A percentile compares a stretch with the other conserved stretches of the same genome.
These are phyloP conservation scores for Jamesozyma rosinii DNA, from an alignment of 805 yeast genomes.

Conservation along the genomic window DNA sequence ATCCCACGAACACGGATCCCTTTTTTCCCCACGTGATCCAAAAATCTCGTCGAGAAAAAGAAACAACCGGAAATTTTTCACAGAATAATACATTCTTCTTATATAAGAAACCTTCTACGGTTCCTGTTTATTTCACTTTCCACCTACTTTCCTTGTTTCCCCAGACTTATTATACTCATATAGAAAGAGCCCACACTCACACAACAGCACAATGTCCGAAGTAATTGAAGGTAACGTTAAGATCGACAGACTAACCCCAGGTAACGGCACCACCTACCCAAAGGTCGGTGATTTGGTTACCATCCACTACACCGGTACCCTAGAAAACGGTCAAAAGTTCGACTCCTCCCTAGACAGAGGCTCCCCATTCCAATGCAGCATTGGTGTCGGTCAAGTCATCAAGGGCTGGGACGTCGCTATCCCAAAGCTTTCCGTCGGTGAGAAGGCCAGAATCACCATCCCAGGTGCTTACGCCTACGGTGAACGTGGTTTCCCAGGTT, in stretches of 20 bases:
- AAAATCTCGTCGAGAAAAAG: no score
- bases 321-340: constrained; percentile 91
- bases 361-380: constrained; percentile 85
- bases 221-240: constrained; percentile 33
- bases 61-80: no score
- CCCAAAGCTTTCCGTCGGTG: constrained; percentile 86
- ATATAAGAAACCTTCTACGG: no score
- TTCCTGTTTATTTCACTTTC: no score
- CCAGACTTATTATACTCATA: no score
- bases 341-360: constrained; percentile 94
- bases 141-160: no score
- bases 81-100: no score
- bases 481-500: constrained; percentile 88
- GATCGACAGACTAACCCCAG: constrained; percentile 35
- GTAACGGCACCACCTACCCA: constrained; percentile 86
- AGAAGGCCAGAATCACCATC: constrained; percentile 84
- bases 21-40: no score
- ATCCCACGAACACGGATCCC: no score
- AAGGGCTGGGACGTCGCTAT: constrained; percentile 95
- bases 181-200: neutral
- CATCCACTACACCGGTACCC: constrained; percentile 91
- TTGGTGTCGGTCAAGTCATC: constrained; percentile 95
- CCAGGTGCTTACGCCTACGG: constrained; percentile 94
- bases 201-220: constrained; percentile 26
- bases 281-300: constrained; percentile 79